Conservation (phyloP, 176 grass and related monocot genomes). For the Lolium rigidum region DNA sequence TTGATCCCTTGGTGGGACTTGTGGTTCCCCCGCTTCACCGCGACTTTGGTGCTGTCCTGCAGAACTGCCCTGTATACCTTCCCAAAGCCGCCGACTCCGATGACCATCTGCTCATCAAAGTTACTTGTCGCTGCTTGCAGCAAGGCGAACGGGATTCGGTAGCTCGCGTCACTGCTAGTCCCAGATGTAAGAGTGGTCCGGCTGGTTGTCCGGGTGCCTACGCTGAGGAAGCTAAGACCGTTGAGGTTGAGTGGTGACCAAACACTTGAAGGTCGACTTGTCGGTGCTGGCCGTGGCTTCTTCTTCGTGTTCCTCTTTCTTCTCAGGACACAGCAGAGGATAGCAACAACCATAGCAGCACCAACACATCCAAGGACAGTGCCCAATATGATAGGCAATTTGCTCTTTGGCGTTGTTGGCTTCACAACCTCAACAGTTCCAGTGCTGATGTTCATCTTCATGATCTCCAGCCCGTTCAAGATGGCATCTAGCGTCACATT, state of each 20-base stretch:
- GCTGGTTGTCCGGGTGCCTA: slow-evolving; percentile 75
- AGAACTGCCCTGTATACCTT: slow-evolving; percentile 92
- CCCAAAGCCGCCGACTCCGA: slow-evolving; percentile 91
- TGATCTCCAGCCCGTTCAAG: slow-evolving; percentile 92
- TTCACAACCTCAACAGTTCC: slow-evolving; percentile 57
- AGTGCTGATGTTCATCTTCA: slow-evolving; percentile 95
- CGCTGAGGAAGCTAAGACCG: slow-evolving; percentile 67
- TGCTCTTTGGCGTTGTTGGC: slow-evolving; percentile 12
- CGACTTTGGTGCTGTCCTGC: slow-evolving; percentile 72
- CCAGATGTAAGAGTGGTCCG: slow-evolving; percentile 75
- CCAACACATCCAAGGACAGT: slow-evolving; percentile 52
- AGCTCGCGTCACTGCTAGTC: slow-evolving; percentile 60
- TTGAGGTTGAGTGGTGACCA: slow-evolving; percentile 59
- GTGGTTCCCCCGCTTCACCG: slow-evolving; percentile 90
- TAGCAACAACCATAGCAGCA: slow-evolving; percentile 32
- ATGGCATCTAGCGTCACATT: slow-evolving; percentile 56
- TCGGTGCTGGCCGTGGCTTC: slow-evolving; percentile 39
- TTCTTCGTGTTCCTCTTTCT: slow-evolving; percentile 50
- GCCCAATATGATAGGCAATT: slow-evolving; percentile 61
- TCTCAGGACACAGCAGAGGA: slow-evolving; percentile 50
- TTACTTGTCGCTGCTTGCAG: slow-evolving; percentile 78
- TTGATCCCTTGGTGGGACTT: slow-evolving; percentile 88
- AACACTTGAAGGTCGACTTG: slow-evolving; percentile 55
- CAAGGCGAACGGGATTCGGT: slow-evolving; percentile 74
- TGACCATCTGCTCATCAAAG: slow-evolving; percentile 84